phyloP scores from a whole-genome alignment of 306 rosid genomes.

The Malus sylvestris region DNA sequence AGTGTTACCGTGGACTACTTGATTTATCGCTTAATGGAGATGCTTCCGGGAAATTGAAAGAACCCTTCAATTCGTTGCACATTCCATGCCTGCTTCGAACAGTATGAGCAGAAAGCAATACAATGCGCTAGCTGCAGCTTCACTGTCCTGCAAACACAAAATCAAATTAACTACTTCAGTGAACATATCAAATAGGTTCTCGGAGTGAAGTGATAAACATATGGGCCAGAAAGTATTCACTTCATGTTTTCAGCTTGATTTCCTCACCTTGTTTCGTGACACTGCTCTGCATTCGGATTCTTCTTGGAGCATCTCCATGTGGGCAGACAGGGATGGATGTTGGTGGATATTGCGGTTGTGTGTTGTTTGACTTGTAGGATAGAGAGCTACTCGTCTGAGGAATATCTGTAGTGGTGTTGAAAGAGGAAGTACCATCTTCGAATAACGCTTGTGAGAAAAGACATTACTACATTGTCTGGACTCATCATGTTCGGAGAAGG shows the following conservation, averaged over 20 bases:
- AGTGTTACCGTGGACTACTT: neutral
- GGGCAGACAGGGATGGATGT: neutral
- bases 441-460: neutral
- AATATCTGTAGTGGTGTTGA: slow-evolving; percentile 7
- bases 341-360: neutral
- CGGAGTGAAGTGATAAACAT: neutral
- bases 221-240: neutral
- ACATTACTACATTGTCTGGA: neutral
- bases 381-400: neutral
- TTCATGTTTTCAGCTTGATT: slow-evolving; percentile 4
- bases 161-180: neutral
- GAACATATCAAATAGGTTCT: neutral
- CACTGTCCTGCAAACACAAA: slow-evolving; percentile 30
- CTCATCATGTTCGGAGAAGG: neutral
- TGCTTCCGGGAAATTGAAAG: neutral
- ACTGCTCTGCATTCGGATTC: neutral
- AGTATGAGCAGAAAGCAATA: neutral
- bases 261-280: slow-evolving; percentile 33
- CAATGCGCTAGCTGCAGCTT: slow-evolving; percentile 2
- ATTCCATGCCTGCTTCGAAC: neutral
- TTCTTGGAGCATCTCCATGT: neutral
- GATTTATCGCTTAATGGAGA: neutral
- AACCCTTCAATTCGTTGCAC: neutral
- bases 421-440: slow-evolving; percentile 21
- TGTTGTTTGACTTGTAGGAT: neutral